A percentile compares a stretch with the other conserved stretches of the same genome.
Conservation (phyloP, 169 alveolate genomes). For the Eimeria falciformis region DNA sequence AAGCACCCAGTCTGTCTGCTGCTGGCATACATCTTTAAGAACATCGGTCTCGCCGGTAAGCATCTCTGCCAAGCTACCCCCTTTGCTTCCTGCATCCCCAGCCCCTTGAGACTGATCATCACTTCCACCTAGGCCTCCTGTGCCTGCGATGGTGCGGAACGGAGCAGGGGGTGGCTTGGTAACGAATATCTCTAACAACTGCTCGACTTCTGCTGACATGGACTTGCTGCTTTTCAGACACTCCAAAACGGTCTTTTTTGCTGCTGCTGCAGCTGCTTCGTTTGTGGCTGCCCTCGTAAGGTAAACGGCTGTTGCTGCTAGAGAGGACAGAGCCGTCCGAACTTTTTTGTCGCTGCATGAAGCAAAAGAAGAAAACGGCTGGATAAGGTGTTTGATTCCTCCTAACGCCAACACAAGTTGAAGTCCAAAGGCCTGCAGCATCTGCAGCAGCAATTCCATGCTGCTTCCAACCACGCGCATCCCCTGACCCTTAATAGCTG, state of each 20-base stretch:
- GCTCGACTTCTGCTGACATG: constrained; percentile 60
- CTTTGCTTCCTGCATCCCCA: not conserved
- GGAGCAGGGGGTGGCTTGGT: constrained; percentile 41
- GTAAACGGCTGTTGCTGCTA: constrained; percentile 65
- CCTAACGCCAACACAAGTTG: constrained; percentile 61
- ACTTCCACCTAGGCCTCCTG: not conserved
- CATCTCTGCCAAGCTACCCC: constrained; percentile 22
- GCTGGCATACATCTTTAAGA: constrained; percentile 68
- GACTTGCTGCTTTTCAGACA: constrained; percentile 71
- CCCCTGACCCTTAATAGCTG: constrained; percentile 68
- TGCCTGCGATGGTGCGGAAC: constrained; percentile 30
- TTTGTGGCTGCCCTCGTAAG: constrained; percentile 49
- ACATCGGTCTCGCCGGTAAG: constrained; percentile 71
- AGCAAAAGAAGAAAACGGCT: constrained; percentile 49
- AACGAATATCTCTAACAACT: not conserved
- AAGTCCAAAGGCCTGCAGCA: constrained; percentile 69
- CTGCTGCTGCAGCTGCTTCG: constrained; percentile 38
- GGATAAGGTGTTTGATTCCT: constrained; percentile 50
- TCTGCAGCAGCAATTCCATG: constrained; percentile 52
- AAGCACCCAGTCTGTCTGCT: constrained; percentile 67
- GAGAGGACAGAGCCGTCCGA: constrained; percentile 36
- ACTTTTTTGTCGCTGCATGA: constrained; percentile 74
- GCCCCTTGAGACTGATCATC: not conserved
- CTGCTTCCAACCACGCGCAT: constrained; percentile 49
- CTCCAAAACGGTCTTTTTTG: constrained; percentile 26